Conservation (phyloP, 257 asterid species). For the Hygrophila difformis region DNA sequence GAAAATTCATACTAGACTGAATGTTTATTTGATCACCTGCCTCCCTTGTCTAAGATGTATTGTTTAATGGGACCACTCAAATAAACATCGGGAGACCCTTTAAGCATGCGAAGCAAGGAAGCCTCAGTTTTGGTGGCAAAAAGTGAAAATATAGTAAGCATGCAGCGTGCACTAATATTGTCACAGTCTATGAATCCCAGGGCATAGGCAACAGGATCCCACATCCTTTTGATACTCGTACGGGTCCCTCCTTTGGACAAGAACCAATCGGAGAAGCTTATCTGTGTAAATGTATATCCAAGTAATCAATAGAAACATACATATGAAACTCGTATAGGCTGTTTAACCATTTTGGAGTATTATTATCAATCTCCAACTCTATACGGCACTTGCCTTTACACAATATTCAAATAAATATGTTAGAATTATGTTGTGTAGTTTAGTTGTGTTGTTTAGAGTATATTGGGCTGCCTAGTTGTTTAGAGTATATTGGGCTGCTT, state of each 20-base stretch:
- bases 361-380: too few species aligned
- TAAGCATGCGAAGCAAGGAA: conserved; percentile 95
- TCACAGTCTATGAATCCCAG: conserved; percentile 97
- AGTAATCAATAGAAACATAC: conserved; percentile 18
- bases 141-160: conserved; percentile 93
- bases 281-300: conserved; percentile 31
- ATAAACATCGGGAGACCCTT: conserved; percentile 96
- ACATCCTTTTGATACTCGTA: conserved; percentile 87
- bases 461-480: too few species aligned
- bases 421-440: too few species aligned
- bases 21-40: too few species aligned
- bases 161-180: conserved; percentile 96
- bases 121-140: conserved; percentile 99
- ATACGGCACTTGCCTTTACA: too few species aligned
- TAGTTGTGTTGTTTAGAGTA: too few species aligned
- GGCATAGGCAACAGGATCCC: conserved; percentile 99
- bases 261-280: conserved; percentile 97
- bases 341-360: too few species aligned
- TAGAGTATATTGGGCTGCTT: too few species aligned
- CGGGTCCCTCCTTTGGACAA: conserved; percentile 97
- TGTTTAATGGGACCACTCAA: conserved; percentile 91
- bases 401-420: too few species aligned
- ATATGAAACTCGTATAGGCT: too few species aligned
- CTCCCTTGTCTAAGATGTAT: conserved; percentile 82
- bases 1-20: too few species aligned